Base-by-base conservation (phyloP, 306 rosid genomes). In the Quercus wislizeni region DNA sequence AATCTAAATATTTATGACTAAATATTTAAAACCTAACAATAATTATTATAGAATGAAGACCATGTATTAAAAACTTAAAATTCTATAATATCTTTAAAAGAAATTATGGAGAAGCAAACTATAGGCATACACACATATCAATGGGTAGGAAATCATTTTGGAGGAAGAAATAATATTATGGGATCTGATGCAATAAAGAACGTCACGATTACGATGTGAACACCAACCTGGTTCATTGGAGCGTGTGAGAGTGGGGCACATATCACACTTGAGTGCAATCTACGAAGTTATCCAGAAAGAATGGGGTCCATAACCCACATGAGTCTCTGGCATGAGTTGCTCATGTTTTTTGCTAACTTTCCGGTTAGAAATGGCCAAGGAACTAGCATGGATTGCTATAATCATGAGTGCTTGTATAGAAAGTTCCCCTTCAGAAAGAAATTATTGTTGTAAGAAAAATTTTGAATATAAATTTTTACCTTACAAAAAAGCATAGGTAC, bases 301-400 rank as follows among this genome's bases (percentile, higher is more conserved):
- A 82, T 70, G 81, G 86, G 86, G 79, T 51, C 79, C 80, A 76
- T 68, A 33, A 82, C 76, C 79, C 86, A 82, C 84, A 61, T 82
- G 79, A 82, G 59, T 57, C 63, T 76, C 73, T 79, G 77, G 61
- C 75, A 54, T 59, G 31, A 43, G 61, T 27, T 10, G 46, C 75
- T 80, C 75, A 76, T 75, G 46, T 76, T 49, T 62, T 78, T 17
- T 52, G 10, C 17, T 5, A 65, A 7, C 25, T 76, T 76, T 69
- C 19, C 62, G 14, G 61, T 74, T 56, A 58, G 73, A 69, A 78
- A 49, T 78, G 33, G 62, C 79, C 15, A 74, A 73, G 33, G 0
- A 74, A 68, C 82, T 74, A 69, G 35, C 21, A 17, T 38, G 46
- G 17, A 69, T 20, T 4, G 46, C 23, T 15, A 6, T n/a, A 17